Evolutionary conservation across 2,329 filamentous ascomycete genomes (phyloP), one percentile per base, ranked within the genome.

Genomic region (Fonsecaea pedrosoi): DNA sequence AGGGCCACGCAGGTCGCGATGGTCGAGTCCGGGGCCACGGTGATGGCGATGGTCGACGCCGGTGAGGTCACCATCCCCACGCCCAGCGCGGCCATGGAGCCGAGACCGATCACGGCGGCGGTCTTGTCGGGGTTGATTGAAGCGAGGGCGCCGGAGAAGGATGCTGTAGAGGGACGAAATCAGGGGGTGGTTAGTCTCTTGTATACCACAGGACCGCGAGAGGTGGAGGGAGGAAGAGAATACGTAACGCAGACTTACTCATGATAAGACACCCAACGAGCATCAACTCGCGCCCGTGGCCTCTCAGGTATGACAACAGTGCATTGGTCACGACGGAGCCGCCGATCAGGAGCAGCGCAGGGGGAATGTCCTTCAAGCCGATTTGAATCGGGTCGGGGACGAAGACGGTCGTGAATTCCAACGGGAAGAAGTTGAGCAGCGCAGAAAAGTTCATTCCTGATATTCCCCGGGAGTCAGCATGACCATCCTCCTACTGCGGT

Each of bases 1-100:
- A 60, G 25, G 1, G 58, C 58, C 13, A 60, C 58, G 42, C 58
- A 60, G 4, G 58, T 60, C 12, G 58, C 58, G 48, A 60, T 60
- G 13, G 48, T 42, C 30, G 45, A 42, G 32, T 60, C 58, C 8
- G 58, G 58, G 1, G 58, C 32, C 2, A 34, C 58, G 7, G 48
- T 53, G n/a, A 60, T 45, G 15, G 58, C 58, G 30, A 45, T 60
- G 5, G 58, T 60, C 42, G 48, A 45, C 9, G 59, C 59, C 2
- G 34, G 13, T 1, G 45, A 45, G 5, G 50, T 35, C 6, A 61
- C 59, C 12, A 45, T 48, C 13, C 59, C 59, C 10, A 61, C 50
- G 15, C 59, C 59, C 18, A 61, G 37, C 13, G 42, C 59, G 15
- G 59, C 45, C 34, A 61, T 35, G 45, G 45, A 37, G 25, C 13